Percentiles rank a stretch among this genome's conserved stretches.
Evolutionary conservation across 2,329 filamentous ascomycete genomes (phyloP).

Genomic region (Microcera coccophila): DNA sequence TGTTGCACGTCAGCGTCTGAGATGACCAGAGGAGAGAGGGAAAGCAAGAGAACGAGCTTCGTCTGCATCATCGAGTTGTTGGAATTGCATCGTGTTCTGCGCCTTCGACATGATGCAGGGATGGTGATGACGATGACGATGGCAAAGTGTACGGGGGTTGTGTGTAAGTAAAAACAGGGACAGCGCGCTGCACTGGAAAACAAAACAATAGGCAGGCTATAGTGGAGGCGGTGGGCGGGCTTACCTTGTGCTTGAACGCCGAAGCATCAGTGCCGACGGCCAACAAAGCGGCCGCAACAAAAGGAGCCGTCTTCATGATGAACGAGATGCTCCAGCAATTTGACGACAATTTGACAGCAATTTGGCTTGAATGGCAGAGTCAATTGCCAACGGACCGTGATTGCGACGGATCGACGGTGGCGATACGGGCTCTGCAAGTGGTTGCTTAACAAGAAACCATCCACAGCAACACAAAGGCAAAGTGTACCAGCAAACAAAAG

Average conservation of each 20-base stretch:
- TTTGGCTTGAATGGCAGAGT: too few relatives aligned
- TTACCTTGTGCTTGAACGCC: constrained; percentile 11
- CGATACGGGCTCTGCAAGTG: background rate
- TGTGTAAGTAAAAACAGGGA: too few relatives aligned
- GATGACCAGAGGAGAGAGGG: constrained; percentile 6
- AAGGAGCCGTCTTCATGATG: constrained; percentile 33
- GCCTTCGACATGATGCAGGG: background rate
- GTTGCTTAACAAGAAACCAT: background rate
- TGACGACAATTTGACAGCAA: background rate
- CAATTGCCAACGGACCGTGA: background rate
- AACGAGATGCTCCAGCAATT: background rate
- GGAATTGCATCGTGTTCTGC: background rate
- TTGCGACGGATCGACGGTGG: background rate
- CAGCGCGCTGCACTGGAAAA: too few relatives aligned
- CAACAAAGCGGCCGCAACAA: constrained; percentile 31
- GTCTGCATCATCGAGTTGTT: constrained; percentile 11
- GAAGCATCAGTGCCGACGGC: constrained; percentile 27
- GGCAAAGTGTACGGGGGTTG: background rate
- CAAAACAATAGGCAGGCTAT: too few relatives aligned
- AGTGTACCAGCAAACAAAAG: background rate
- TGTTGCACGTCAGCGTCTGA: constrained; percentile 21
- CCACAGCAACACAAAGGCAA: background rate
- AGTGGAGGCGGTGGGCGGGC: too few relatives aligned
- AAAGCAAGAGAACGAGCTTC: constrained; percentile 8
- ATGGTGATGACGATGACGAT: background rate